These are phyloP conservation scores for Diplodia sapinea DNA, from an alignment of 2,329 filamentous ascomycete genomes.

Conservation along the genomic window DNA sequence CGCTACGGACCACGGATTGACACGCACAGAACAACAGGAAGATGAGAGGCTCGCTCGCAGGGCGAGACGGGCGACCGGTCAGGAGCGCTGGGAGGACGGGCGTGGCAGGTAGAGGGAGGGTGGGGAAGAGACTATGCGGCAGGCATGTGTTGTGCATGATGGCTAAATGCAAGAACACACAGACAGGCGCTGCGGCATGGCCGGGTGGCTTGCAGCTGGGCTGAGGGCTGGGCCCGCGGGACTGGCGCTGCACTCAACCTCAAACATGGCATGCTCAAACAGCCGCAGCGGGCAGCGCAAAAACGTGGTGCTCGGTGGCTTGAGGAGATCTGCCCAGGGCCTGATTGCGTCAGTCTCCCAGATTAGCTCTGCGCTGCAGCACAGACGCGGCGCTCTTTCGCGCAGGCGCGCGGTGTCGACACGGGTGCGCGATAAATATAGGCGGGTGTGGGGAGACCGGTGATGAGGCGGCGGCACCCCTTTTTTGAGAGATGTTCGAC, in stretches of 20 bases:
- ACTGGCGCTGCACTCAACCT: conserved; percentile 15
- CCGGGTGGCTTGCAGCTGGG: conserved; percentile 1
- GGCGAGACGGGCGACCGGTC: not conserved
- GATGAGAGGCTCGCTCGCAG: not conserved
- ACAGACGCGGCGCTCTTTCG: conserved; percentile 24
- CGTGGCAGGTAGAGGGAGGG: conserved; percentile 19
- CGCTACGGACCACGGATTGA: not conserved
- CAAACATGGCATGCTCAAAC: conserved; percentile 27
- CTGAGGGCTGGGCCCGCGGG: conserved; percentile 13
- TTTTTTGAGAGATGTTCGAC: conserved; percentile 12
- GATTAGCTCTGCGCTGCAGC: conserved; percentile 21
- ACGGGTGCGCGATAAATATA: conserved; percentile 29
- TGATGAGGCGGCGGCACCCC: conserved; percentile 14
- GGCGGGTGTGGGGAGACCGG: conserved; percentile 27
- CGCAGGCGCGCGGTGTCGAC: not conserved
- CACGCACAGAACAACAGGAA: not conserved
- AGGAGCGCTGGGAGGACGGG: not conserved
- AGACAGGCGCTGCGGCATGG: not conserved
- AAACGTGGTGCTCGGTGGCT: conserved; percentile 30
- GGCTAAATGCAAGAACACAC: conserved; percentile 27
- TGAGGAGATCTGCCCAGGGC: conserved; percentile 25
- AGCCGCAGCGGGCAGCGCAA: conserved; percentile 18
- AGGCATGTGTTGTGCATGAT: conserved; percentile 22
- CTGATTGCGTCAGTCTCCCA: conserved; percentile 24
- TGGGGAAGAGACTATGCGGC: conserved; percentile 19